Evolutionary conservation across 768 basidiomycete species (phyloP).

Genomic region (Leccinum boreale): DNA sequence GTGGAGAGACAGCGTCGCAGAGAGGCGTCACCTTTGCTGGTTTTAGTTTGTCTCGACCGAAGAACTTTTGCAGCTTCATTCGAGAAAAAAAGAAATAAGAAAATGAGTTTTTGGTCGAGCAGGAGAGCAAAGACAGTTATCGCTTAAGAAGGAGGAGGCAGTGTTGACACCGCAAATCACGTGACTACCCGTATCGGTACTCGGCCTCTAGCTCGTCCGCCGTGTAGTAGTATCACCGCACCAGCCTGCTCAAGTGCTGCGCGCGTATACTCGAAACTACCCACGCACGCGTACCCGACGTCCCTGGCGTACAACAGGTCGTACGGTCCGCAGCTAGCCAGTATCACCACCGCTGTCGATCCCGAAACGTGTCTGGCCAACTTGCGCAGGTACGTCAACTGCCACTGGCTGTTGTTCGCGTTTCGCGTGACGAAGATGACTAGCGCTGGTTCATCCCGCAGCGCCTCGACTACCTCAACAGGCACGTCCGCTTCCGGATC

Average conservation of each 20-base stretch:
- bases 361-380: slow-evolving; percentile 21
- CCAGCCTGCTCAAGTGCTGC: slow-evolving; percentile 46
- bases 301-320: slow-evolving; percentile 40
- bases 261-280: slow-evolving; percentile 58
- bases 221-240: slow-evolving; percentile 41
- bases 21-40: slow-evolving; percentile 27
- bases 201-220: background rate
- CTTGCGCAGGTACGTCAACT: slow-evolving; percentile 38
- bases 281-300: slow-evolving; percentile 38
- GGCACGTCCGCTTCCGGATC: slow-evolving; percentile 1
- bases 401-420: slow-evolving; percentile 52
- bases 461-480: slow-evolving; percentile 1
- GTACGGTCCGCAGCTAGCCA: slow-evolving; percentile 68
- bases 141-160: slow-evolving; percentile 17
- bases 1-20: slow-evolving; percentile 15
- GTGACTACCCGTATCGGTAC: slow-evolving; percentile 21
- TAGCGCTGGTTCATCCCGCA: background rate
- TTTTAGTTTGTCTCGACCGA: slow-evolving; percentile 49
- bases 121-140: slow-evolving; percentile 4
- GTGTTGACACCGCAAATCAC: slow-evolving; percentile 18
- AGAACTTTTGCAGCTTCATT: slow-evolving; percentile 57
- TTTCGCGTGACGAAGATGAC: slow-evolving; percentile 57
- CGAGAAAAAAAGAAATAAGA: background rate
- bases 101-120: background rate
- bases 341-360: slow-evolving; percentile 39